Evolutionary conservation across 257 asterid species (phyloP), one percentile per base, ranked within the genome.

Genomic region (Primulina huaijiensis): DNA sequence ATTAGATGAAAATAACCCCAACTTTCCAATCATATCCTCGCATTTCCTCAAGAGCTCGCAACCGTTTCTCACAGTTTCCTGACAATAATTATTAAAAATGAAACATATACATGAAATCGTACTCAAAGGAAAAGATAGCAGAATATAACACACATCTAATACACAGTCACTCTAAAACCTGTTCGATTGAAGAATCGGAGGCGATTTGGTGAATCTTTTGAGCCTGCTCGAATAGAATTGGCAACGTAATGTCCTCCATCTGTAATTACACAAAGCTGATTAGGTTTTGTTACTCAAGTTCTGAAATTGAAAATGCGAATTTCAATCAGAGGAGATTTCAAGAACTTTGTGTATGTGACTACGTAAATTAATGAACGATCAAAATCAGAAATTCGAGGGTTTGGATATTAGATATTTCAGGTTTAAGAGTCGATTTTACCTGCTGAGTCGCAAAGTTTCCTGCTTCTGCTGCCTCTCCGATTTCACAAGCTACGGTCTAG

Each of bases 1-100:
- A 64, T 94, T 94, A 2, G 82, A n/a, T 2, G 97, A 90, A 74
- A 93, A 93, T 31, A 93, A 73, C 65, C 99, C 99, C 69, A 94
- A 72, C 62, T 87, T 91, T 35, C 87, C 87, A 8, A 88, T 74
- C 97, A 91, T 94, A 7, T 89, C 95, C 79, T 94, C 97, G 80
- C 97, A 91, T 78, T 80, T 84, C 67, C 73, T 71, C 88, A 88
- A 75, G 71, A 81, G 21, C 46, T 87, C 88, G 78, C 96, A 94
- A 31, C 96, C 97, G 75, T 82, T 86, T 52, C 69, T 85, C 74
- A 89, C 76, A 7, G 81, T 67, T 7, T 84, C 97, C 99, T 94
- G 60, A 35, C 31, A 60, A 60, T 3, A 31, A 25, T 43, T 8
- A 34, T 27, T 12, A 25, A 2, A 67, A 53, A 27, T 7, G 38